Conservation (phyloP, 257 asterid genomes). For the Solanum chmielewskii region DNA sequence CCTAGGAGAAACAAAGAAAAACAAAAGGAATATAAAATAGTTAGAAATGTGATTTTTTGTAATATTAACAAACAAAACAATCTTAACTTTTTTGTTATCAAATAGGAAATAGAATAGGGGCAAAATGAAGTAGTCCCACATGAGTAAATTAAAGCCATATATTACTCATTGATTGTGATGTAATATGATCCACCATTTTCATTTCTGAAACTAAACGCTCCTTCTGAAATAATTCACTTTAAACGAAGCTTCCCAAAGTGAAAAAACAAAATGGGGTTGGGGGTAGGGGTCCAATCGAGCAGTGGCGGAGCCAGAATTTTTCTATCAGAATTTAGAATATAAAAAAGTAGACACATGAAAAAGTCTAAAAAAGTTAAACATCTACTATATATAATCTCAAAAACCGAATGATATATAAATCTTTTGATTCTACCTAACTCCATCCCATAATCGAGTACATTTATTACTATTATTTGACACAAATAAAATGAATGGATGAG, state of each 20-base stretch:
- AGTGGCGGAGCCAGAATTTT: not conserved
- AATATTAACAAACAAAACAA: not conserved
- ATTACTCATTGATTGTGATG: not conserved
- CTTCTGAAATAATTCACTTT: not conserved
- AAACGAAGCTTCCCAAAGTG: not conserved
- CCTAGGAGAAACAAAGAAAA: not conserved
- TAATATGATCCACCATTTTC: not conserved
- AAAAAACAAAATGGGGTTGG: not conserved
- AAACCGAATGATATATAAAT: not conserved
- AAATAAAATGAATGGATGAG: not conserved
- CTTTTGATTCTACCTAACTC: not conserved
- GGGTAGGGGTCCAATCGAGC: not conserved
- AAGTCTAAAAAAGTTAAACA: not conserved
- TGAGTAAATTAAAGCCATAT: not conserved
- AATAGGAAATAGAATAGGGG: not conserved
- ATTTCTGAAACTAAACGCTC: not conserved
- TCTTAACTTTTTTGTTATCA: not conserved
- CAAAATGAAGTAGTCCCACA: not conserved
- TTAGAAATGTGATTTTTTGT: not conserved
- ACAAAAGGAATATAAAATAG: not conserved
- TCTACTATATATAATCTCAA: not conserved
- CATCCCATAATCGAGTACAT: not conserved
- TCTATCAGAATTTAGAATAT: not conserved
- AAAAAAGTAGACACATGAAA: no score
- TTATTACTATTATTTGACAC: not conserved